Evolutionary conservation across 2,329 filamentous ascomycete genomes (phyloP), one percentile per base, ranked within the genome.

Genomic region (Fusarium foetens): DNA sequence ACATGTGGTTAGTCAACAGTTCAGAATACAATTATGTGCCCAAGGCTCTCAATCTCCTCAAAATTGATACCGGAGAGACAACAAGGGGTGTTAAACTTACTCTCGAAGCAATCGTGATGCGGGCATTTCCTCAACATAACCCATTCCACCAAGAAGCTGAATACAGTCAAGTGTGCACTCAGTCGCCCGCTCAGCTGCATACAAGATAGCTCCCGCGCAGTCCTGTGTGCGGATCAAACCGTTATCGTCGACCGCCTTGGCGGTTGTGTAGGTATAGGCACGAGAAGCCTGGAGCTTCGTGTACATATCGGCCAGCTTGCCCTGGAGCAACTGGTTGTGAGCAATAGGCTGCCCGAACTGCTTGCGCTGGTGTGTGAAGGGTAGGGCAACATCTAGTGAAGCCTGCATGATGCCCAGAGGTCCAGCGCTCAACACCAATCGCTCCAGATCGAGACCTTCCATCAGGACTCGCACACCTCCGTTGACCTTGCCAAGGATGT

Each of bases 361-460:
- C 81, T 92, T 93, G 62, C 96, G 90, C 76, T 93, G 89, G 82
- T 99, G 96, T 3, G 92, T 92, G 79, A 97, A 99, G 0, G 96
- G 96, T 45, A 98, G 87, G 4, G 92, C 90, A 14, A 95, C 88
- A 82, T 98, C 95, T 49, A 98, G 88, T 9, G 92, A 88, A 10
- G 94, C 93, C 86, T 97, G 94, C 96, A 99, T 99, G 71, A 98
- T 90, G 42, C 95, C 96, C 11, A 99, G 83, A 1, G 96, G 95
- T 0, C 96, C 96, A 23, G 95, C 93, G 76, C 92, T 95, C 53
- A 99, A 89, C 3, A 99, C 95, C 6, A 99, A 88, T 17, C 96
- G 89, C 83, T 99, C 96, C 38, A 99, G 89, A 79, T 99, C 96
- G 8, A 99, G 88, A 4, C 96, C 96, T 80, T 97, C 93, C 96